A percentile compares a stretch with the other conserved stretches of the same genome.
Evolutionary conservation across 441 rosid species (phyloP).

Genomic region (Eruca vesicaria): DNA sequence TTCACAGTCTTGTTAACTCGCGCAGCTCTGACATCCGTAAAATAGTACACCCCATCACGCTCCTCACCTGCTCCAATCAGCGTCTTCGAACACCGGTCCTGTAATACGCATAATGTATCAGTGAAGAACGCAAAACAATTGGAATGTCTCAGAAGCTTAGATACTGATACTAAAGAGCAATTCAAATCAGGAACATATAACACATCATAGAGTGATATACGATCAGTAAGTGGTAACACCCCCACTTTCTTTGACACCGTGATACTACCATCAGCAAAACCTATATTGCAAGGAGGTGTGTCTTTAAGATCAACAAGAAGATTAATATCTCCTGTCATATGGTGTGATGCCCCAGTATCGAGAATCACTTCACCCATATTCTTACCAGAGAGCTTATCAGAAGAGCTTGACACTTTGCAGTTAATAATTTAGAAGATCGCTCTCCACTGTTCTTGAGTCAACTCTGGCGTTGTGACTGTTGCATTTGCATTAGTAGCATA

Average conservation of each 20-base stretch:
- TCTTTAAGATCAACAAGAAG: background rate
- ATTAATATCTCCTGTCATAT: background rate
- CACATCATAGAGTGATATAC: background rate
- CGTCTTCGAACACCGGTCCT: background rate
- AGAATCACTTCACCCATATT: background rate
- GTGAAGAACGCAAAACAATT: background rate
- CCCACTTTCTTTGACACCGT: background rate
- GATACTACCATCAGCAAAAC: background rate
- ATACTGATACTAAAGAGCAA: background rate
- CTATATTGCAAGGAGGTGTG: accelerated
- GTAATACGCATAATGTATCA: background rate
- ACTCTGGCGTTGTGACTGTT: no score
- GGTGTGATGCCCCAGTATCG: background rate
- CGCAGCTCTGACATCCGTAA: background rate
- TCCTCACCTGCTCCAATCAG: background rate
- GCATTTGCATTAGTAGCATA: no score
- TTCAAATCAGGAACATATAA: background rate
- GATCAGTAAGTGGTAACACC: background rate
- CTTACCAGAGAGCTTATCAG: background rate
- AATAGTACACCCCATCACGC: background rate
- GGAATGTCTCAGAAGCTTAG: background rate
- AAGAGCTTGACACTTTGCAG: no score
- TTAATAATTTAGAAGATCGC: no score
- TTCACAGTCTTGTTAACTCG: background rate
- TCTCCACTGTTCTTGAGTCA: no score